Conservation (phyloP, 495 filamentous ascomycete species). For the Penicillium pulvis region DNA sequence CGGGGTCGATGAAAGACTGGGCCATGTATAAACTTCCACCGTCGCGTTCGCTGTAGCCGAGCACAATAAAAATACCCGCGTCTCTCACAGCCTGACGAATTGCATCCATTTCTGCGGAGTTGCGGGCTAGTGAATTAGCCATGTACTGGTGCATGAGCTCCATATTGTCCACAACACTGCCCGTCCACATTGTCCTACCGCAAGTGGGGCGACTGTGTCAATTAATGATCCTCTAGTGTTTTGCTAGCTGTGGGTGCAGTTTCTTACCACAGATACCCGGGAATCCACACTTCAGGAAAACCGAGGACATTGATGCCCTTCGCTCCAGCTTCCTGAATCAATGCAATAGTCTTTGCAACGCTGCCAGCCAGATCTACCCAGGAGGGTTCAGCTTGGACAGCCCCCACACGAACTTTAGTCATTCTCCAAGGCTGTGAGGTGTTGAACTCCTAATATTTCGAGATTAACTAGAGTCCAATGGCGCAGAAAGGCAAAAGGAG, state of each 20-base stretch:
- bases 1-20: conserved; percentile 51
- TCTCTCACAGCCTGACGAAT: conserved; percentile 28
- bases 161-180: not conserved
- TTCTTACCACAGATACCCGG: conserved; percentile 3
- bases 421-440: too few relatives aligned
- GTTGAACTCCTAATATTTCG: too few relatives aligned
- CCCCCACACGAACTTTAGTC: conserved; percentile 14
- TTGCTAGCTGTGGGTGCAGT: too few relatives aligned
- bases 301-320: conserved; percentile 33
- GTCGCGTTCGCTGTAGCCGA: conserved; percentile 54
- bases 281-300: conserved; percentile 25
- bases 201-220: not conserved
- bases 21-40: conserved; percentile 55
- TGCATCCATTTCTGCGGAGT: conserved; percentile 33
- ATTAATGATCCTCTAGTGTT: too few relatives aligned
- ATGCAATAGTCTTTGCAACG: conserved; percentile 29
- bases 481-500: too few relatives aligned
- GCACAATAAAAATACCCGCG: conserved; percentile 30
- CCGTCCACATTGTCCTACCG: not conserved
- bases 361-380: conserved; percentile 35
- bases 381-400: conserved; percentile 26
- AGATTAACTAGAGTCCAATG: too few relatives aligned
- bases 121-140: conserved; percentile 26
- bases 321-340: conserved; percentile 32
- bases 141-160: conserved; percentile 22